Percentiles rank a stretch among this genome's conserved stretches.
Conservation (phyloP, 495 filamentous ascomycete species). For the Aspergillus egyptiacus region DNA sequence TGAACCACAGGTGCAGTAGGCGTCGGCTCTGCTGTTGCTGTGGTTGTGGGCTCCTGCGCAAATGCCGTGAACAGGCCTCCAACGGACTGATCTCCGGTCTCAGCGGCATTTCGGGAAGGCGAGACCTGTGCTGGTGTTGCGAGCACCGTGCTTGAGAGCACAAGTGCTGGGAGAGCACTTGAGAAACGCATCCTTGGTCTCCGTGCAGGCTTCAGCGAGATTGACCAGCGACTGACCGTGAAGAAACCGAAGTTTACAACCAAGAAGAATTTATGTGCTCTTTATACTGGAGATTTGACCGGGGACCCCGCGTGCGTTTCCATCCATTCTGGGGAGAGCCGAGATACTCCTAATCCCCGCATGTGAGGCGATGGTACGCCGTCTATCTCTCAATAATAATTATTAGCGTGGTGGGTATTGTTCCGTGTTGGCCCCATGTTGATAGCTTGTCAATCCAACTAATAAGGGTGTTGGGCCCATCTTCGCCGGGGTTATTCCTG, state of each 20-base stretch:
- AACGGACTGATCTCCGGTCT: slow-evolving; percentile 10
- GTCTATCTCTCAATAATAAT: neutral
- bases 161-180: slow-evolving; percentile 24
- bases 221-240: slow-evolving; percentile 17
- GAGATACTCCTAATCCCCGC: slow-evolving; percentile 20
- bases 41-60: slow-evolving; percentile 4
- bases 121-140: slow-evolving; percentile 21
- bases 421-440: slow-evolving; percentile 5
- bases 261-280: slow-evolving; percentile 9
- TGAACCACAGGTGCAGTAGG: neutral
- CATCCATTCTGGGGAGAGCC: slow-evolving; percentile 13
- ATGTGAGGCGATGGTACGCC: slow-evolving; percentile 23
- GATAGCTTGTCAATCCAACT: neutral
- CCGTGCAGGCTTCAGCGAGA: slow-evolving; percentile 12
- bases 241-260: slow-evolving; percentile 1
- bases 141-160: slow-evolving; percentile 28
- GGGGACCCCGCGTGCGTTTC: slow-evolving; percentile 1
- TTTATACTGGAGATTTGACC: slow-evolving; percentile 20
- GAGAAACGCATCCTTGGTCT: slow-evolving; percentile 30
- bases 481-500: slow-evolving; percentile 15
- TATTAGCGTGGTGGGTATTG: slow-evolving; percentile 8
- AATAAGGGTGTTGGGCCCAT: neutral
- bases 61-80: slow-evolving; percentile 10
- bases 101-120: slow-evolving; percentile 13
- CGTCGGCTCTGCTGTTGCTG: slow-evolving; percentile 7